Evolutionary conservation across 805 yeast genomes (phyloP), one percentile per base, ranked within the genome.

Genomic region (Wickerhamomyces ciferrii): DNA sequence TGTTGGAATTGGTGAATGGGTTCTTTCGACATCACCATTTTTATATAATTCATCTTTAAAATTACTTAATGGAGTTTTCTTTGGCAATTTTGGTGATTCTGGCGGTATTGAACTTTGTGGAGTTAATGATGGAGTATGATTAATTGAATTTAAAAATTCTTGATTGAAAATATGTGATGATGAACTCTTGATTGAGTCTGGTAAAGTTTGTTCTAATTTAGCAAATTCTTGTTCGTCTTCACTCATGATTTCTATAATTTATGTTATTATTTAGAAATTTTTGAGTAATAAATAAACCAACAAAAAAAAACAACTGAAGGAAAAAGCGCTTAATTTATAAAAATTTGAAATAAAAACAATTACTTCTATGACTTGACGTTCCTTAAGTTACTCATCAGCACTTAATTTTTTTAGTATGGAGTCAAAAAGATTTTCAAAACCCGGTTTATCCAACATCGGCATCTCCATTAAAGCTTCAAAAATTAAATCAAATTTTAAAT

Each of bases 1-100:
- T 31, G 74, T 59, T 1, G 81, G 81, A 10, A 76, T 61, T 2
- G 81, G 81, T 4, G 76, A 66, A 15, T 67, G 72, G 1, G 47
- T 35, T 23, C 61, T 52, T 4, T 41, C 41, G 5, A 5, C 18
- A 15, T 15, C 18, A 31, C 35, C 35, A 27, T 15, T 9, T 18
- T 17, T 31, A n/a, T 27, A 17, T 29, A 39, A 20, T 15, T 43
- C 46, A 19, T 48, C 40, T 10, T 40, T 27, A 13, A 43, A 23
- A 13, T 39, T 43, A 4, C 20, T 27, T 17, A 45, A n/a, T 18
- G 43, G 39, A 9, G 43, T 34, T n/a, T 40, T 40, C 24, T 35
- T 40, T 14, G 41, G 18, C 4, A 27, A 27, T 10, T 27, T 27
- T 27, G 31, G 31, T 8, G 31, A 27, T 27, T 27, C 31, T 27